phyloP scores from a whole-genome alignment of 306 rosid species.

The Pueraria montana region DNA sequence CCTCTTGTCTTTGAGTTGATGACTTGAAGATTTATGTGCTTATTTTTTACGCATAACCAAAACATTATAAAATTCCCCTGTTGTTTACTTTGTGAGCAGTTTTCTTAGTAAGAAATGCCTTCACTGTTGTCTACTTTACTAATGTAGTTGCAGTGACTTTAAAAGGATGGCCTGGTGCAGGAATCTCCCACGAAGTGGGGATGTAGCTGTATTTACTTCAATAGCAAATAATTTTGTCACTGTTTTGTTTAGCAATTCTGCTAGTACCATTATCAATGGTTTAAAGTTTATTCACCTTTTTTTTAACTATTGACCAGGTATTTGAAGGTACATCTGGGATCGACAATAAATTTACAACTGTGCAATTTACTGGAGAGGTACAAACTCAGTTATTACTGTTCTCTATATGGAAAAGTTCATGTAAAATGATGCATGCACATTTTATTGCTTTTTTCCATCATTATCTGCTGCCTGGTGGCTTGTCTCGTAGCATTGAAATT shows the following conservation, averaged over 20 bases:
- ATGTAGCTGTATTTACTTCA: not conserved
- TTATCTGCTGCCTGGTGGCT: slow-evolving; percentile 10
- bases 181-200: slow-evolving; percentile 2
- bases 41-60: slow-evolving; percentile 16
- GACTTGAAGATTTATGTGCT: slow-evolving; percentile 24
- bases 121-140: slow-evolving; percentile 21
- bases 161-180: not conserved
- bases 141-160: slow-evolving; percentile 24
- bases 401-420: slow-evolving; percentile 8
- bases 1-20: slow-evolving; percentile 27
- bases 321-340: slow-evolving; percentile 99
- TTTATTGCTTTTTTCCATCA: not conserved
- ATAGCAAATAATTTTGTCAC: slow-evolving; percentile 12
- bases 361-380: slow-evolving; percentile 99
- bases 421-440: not conserved
- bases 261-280: not conserved
- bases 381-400: slow-evolving; percentile 42
- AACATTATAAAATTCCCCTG: slow-evolving; percentile 17
- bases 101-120: slow-evolving; percentile 25
- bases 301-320: slow-evolving; percentile 62
- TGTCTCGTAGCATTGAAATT: slow-evolving; percentile 2
- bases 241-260: slow-evolving; percentile 31
- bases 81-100: slow-evolving; percentile 4
- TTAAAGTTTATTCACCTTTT: slow-evolving; percentile 16
- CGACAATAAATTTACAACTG: slow-evolving; percentile 96